Evolutionary conservation across 345 rosid species (phyloP).

Genomic region (Mallotus nudiflorus): DNA sequence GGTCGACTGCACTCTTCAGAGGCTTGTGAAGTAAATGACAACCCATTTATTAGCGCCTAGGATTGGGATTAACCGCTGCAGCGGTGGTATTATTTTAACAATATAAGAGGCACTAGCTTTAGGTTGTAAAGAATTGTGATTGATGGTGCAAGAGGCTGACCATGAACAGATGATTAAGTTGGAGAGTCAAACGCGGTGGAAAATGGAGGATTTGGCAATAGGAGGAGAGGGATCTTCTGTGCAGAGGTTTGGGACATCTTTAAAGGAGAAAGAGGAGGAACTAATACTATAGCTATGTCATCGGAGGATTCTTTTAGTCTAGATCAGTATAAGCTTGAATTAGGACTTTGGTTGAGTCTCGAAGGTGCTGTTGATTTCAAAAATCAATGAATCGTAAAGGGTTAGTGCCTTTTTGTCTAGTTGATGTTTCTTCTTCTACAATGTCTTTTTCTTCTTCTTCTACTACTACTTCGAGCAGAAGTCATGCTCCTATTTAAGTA

Average conservation of each 20-base stretch:
- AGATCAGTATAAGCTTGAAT: conserved; percentile 53
- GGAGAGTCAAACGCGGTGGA: conserved; percentile 49
- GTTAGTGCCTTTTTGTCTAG: conserved; percentile 38
- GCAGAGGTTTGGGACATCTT: conserved; percentile 17
- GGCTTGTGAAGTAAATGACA: conserved; percentile 75
- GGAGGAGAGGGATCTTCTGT: conserved; percentile 20
- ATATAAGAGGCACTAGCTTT: background rate
- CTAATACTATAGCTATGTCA: conserved; percentile 45
- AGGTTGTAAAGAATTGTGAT: background rate
- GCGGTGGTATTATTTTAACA: conserved; percentile 1
- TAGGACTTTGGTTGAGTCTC: conserved; percentile 65
- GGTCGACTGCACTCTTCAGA: conserved; percentile 66
- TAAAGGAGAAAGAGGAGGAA: conserved; percentile 34
- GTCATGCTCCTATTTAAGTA: conserved; percentile 26
- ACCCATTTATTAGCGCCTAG: conserved; percentile 41
- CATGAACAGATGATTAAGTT: conserved; percentile 41
- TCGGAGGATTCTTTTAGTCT: conserved; percentile 81
- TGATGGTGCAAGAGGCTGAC: conserved; percentile 16
- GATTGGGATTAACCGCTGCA: conserved; percentile 14
- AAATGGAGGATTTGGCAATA: conserved; percentile 43
- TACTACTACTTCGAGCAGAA: conserved; percentile 48
- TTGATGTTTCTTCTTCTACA: conserved; percentile 35
- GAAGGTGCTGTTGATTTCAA: conserved; percentile 32
- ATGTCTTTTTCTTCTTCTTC: conserved; percentile 47
- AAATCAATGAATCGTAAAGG: conserved; percentile 25